These are phyloP conservation scores for Spathaspora girioi DNA, from an alignment of 805 yeast species.

Conservation along the genomic window DNA sequence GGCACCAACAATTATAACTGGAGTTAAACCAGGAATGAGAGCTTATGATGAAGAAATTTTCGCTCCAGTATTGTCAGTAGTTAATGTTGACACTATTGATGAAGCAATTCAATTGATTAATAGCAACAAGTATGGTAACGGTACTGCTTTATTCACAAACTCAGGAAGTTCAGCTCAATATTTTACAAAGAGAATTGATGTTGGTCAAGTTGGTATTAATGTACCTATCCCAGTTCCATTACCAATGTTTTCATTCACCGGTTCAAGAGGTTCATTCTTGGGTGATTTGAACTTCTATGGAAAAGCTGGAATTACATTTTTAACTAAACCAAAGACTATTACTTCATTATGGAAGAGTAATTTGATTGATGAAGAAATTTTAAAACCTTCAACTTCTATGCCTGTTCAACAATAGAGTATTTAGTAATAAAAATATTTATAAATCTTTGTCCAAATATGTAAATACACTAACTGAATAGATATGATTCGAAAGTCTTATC, in stretches of 20 bases:
- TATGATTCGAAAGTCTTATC: neutral
- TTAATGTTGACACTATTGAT: slow-evolving; percentile 60
- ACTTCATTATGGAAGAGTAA: slow-evolving; percentile 64
- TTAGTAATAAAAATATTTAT: slow-evolving; percentile 1
- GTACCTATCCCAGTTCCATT: slow-evolving; percentile 80
- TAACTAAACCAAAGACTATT: slow-evolving; percentile 74
- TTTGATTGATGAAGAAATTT: slow-evolving; percentile 42
- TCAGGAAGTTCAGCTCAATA: slow-evolving; percentile 69
- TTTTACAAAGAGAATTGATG: slow-evolving; percentile 63
- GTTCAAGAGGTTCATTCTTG: slow-evolving; percentile 69
- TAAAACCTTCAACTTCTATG: slow-evolving; percentile 61
- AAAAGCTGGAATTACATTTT: slow-evolving; percentile 66
- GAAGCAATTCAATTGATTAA: slow-evolving; percentile 66
- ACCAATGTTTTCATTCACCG: slow-evolving; percentile 80
- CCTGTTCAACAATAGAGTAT: slow-evolving; percentile 48
- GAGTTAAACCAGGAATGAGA: slow-evolving; percentile 64
- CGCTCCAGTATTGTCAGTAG: slow-evolving; percentile 69
- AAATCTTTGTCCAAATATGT: neutral
- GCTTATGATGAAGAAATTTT: slow-evolving; percentile 73
- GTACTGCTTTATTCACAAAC: slow-evolving; percentile 65
- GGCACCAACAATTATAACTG: slow-evolving; percentile 64
- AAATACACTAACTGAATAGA: neutral
- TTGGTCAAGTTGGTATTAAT: slow-evolving; percentile 76
- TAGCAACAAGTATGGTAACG: slow-evolving; percentile 61
- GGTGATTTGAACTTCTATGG: slow-evolving; percentile 82